phyloP scores from a whole-genome alignment of 805 yeast species.

The Saccharomycopsis fermentans region DNA sequence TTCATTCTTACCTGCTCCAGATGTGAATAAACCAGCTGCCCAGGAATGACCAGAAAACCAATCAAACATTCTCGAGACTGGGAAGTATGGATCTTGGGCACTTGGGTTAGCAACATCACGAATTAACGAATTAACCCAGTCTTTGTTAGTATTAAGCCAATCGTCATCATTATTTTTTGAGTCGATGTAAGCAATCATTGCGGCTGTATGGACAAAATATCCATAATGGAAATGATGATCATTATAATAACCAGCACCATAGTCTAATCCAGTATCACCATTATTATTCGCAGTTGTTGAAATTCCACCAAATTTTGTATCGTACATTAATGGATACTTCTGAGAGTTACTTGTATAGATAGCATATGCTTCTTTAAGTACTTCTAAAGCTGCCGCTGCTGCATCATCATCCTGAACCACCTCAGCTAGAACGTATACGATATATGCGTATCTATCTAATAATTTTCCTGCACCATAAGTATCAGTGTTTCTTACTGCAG shows the following conservation, averaged over 20 bases:
- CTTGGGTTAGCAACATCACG: constrained; percentile 64
- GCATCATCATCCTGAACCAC: constrained; percentile 31
- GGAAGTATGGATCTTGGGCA: constrained; percentile 43
- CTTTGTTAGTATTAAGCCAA: constrained; percentile 38
- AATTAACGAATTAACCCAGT: constrained; percentile 51
- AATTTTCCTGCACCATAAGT: constrained; percentile 41
- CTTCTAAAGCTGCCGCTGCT: constrained; percentile 25
- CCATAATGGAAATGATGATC: constrained; percentile 54
- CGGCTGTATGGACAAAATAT: constrained; percentile 50
- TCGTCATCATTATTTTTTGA: constrained; percentile 31
- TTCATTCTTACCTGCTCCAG: constrained; percentile 62
- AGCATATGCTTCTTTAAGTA: constrained; percentile 31
- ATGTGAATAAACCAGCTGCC: constrained; percentile 57
- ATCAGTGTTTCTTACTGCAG: constrained; percentile 39
- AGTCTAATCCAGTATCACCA: constrained; percentile 39
- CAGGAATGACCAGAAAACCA: constrained; percentile 69
- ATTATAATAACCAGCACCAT: constrained; percentile 41
- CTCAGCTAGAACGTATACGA: constrained; percentile 37
- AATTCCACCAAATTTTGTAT: constrained; percentile 40
- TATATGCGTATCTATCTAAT: constrained; percentile 41
- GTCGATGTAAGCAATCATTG: constrained; percentile 55
- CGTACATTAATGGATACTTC: constrained; percentile 38
- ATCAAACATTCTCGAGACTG: constrained; percentile 56
- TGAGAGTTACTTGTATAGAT: constrained; percentile 30
- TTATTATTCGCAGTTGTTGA: constrained; percentile 37